Conservation (phyloP, 176 grass and related monocot species). For the Oryza punctata region DNA sequence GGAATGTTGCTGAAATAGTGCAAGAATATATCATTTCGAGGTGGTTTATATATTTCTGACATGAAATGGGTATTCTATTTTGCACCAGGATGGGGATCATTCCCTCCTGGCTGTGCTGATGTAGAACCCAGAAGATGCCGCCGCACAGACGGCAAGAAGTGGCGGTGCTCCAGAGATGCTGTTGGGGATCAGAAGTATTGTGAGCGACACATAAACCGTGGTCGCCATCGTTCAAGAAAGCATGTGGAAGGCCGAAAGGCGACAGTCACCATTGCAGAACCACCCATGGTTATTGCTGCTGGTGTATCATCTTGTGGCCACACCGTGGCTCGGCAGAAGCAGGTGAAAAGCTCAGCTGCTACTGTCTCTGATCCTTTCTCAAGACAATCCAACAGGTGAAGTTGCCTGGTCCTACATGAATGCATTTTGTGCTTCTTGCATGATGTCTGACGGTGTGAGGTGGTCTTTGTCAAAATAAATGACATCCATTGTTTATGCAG, state of each 20-base stretch:
- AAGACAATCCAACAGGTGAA: slow-evolving; percentile 48
- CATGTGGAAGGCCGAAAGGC: slow-evolving; percentile 89
- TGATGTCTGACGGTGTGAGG: not conserved
- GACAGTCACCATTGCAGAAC: slow-evolving; percentile 35
- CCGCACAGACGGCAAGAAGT: slow-evolving; percentile 85
- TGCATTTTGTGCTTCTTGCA: slow-evolving; percentile 17
- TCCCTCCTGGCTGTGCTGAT: slow-evolving; percentile 57
- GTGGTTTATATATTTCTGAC: slow-evolving; percentile 1
- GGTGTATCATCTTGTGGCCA: slow-evolving; percentile 36
- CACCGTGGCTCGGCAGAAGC: slow-evolving; percentile 25
- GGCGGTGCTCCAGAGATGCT: slow-evolving; percentile 88
- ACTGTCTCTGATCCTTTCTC: slow-evolving; percentile 33
- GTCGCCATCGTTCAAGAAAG: slow-evolving; percentile 95
- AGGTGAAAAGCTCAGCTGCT: slow-evolving; percentile 35
- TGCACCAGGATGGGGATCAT: slow-evolving; percentile 71
- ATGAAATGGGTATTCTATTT: slow-evolving; percentile 10
- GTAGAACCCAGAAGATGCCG: slow-evolving; percentile 85
- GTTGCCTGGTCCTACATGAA: slow-evolving; percentile 6
- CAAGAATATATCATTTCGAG: not conserved
- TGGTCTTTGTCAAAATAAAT: slow-evolving; percentile 20
- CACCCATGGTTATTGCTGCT: slow-evolving; percentile 39
- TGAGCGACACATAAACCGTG: slow-evolving; percentile 87
- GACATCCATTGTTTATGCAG: not conserved
- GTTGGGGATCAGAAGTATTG: slow-evolving; percentile 87
- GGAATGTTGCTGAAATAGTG: not conserved